These are phyloP conservation scores for Monosporascus ibericus DNA, from an alignment of 2,329 filamentous ascomycete species.

Conservation along the genomic window DNA sequence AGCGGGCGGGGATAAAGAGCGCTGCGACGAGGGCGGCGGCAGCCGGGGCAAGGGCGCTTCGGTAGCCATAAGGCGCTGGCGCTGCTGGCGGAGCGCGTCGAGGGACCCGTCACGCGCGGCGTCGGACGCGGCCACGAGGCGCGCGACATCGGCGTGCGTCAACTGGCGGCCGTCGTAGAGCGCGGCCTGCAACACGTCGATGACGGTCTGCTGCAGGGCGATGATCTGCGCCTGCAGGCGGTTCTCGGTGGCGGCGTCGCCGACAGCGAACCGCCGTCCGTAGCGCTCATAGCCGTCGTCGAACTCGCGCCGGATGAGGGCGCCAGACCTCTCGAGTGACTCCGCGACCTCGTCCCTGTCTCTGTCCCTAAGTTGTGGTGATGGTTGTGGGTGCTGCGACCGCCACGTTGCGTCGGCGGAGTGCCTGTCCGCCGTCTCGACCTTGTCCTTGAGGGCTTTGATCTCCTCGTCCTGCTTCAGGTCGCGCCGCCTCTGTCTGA, in stretches of 20 bases:
- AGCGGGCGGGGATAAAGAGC: conserved; percentile 1
- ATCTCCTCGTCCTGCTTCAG: conserved; percentile 24
- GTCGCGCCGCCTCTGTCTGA: conserved; percentile 27
- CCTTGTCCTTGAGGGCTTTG: conserved; percentile 15
- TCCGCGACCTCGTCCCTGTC: conserved; percentile 18
- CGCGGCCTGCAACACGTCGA: conserved; percentile 30
- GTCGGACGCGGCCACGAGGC: conserved; percentile 26
- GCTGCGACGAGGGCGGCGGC: neutral
- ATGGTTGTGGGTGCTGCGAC: conserved; percentile 1
- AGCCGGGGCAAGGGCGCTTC: neutral
- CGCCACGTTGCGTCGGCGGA: neutral
- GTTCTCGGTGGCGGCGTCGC: conserved; percentile 29
- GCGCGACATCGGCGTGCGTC: conserved; percentile 21
- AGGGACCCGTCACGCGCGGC: conserved; percentile 26
- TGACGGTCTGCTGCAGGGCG: conserved; percentile 30
- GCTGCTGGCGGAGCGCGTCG: conserved; percentile 28
- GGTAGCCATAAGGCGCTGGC: conserved; percentile 19
- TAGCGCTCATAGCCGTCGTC: conserved; percentile 25
- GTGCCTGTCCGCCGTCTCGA: conserved; percentile 5
- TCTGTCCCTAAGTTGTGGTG: neutral
- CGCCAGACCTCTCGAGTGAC: conserved; percentile 24
- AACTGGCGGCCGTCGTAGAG: conserved; percentile 23
- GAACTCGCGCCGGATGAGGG: conserved; percentile 28
- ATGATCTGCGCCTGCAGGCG: conserved; percentile 32
- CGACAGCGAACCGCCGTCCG: conserved; percentile 28